phyloP scores from a whole-genome alignment of 2,329 filamentous ascomycete genomes.

The Phaeosphaeriaceae sp. region DNA sequence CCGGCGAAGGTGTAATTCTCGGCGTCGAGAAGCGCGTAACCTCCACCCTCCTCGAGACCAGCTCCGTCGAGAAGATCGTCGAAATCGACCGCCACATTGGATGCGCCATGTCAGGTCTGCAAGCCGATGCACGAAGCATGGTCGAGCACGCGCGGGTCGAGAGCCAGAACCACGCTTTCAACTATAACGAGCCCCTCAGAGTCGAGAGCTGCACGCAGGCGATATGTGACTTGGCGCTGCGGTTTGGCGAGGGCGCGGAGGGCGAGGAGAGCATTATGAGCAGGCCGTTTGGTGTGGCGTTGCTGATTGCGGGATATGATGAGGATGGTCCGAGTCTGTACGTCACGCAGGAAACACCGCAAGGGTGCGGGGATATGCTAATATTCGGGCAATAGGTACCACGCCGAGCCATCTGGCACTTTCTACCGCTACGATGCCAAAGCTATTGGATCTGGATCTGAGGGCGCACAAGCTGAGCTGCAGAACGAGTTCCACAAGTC shows the following conservation, averaged over 20 bases:
- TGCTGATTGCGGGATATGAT: constrained; percentile 96
- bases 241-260: constrained; percentile 96
- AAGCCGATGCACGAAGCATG: constrained; percentile 97
- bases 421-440: constrained; percentile 99
- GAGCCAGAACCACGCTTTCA: constrained; percentile 95
- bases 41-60: constrained; percentile 94
- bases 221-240: constrained; percentile 94
- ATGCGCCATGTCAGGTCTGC: constrained; percentile 97
- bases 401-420: constrained; percentile 96
- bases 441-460: constrained; percentile 95
- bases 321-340: constrained; percentile 93
- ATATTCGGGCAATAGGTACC: constrained; percentile 68
- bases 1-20: constrained; percentile 91
- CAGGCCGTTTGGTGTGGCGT: constrained; percentile 92
- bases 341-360: constrained; percentile 30
- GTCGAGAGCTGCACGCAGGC: constrained; percentile 99
- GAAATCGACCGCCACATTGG: constrained; percentile 99
- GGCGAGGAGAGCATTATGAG: constrained; percentile 99
- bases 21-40: constrained; percentile 99
- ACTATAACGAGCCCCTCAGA: constrained; percentile 93
- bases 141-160: constrained; percentile 98
- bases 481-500: constrained; percentile 99
- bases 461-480: constrained; percentile 95
- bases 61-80: constrained; percentile 98
- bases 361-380: background rate